phyloP scores from a whole-genome alignment of 805 yeast genomes.

The Metschnikowia continentalis region DNA sequence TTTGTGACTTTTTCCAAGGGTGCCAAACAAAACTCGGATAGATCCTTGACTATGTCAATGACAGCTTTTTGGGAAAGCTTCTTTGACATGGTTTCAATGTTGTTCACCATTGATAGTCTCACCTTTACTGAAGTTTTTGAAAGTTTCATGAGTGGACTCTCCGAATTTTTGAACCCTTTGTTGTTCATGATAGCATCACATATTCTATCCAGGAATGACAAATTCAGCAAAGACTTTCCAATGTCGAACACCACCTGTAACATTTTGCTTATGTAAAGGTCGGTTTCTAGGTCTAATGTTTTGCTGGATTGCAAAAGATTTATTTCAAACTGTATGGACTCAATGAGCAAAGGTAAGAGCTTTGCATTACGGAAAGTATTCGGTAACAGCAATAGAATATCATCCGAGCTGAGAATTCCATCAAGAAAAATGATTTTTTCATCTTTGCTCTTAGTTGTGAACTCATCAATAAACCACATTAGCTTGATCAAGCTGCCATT shows the following conservation, averaged over 20 bases:
- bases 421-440: slow-evolving; percentile 69
- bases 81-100: slow-evolving; percentile 43
- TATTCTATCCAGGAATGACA: slow-evolving; percentile 72
- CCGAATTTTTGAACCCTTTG: slow-evolving; percentile 20
- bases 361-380: slow-evolving; percentile 56
- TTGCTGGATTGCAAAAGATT: slow-evolving; percentile 17
- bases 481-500: slow-evolving; percentile 81
- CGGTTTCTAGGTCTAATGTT: slow-evolving; percentile 24
- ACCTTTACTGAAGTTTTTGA: slow-evolving; percentile 30
- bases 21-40: slow-evolving; percentile 34
- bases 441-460: slow-evolving; percentile 62
- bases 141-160: slow-evolving; percentile 23
- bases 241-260: slow-evolving; percentile 56
- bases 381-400: slow-evolving; percentile 32
- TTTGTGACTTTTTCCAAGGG: slow-evolving; percentile 10
- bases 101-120: slow-evolving; percentile 36
- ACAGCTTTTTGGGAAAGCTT: slow-evolving; percentile 54
- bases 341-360: slow-evolving; percentile 65
- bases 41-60: slow-evolving; percentile 42
- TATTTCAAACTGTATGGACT: slow-evolving; percentile 42
- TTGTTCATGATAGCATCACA: slow-evolving; percentile 41
- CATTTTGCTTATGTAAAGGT: slow-evolving; percentile 42
- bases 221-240: slow-evolving; percentile 64
- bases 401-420: slow-evolving; percentile 45
- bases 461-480: slow-evolving; percentile 76